Conservation (phyloP, 129 eudicot species). For the Kitagawia praeruptora region DNA sequence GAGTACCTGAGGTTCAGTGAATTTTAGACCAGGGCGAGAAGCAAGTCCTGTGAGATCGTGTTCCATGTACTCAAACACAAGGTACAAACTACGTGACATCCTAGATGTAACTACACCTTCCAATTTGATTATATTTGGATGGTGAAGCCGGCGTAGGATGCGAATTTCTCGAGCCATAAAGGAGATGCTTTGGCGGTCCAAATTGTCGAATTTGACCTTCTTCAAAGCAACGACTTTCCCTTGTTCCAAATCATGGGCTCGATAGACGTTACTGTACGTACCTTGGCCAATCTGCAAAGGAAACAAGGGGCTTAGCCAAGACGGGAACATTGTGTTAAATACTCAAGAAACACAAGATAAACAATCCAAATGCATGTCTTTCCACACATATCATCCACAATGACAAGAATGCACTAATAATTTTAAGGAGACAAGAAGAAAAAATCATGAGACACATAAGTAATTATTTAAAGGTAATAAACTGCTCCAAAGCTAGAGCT, state of each 20-base stretch:
- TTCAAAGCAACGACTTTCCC: background rate
- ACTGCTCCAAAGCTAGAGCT: background rate
- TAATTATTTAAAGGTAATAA: too few relatives aligned
- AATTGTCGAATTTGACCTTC: background rate
- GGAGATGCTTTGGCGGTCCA: background rate
- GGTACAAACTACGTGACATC: background rate
- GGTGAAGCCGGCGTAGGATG: background rate
- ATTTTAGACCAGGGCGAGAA: background rate
- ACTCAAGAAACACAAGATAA: background rate
- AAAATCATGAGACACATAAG: too few relatives aligned
- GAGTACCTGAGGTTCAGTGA: background rate
- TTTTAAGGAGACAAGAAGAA: background rate
- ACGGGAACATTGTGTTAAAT: background rate
- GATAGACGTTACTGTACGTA: background rate
- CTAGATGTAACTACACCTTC: background rate
- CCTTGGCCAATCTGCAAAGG: conserved; percentile 5
- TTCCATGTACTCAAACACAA: background rate
- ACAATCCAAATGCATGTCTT: background rate
- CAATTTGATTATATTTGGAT: background rate
- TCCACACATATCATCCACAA: background rate
- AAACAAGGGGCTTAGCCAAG: conserved; percentile 1
- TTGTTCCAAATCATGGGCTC: background rate
- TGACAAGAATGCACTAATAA: background rate
- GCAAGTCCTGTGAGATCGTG: background rate
- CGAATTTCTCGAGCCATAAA: background rate